Evolutionary conservation across 1,139 yeast genomes (phyloP), one percentile per base, ranked within the genome.

Genomic region (Pneumocystis murina): DNA sequence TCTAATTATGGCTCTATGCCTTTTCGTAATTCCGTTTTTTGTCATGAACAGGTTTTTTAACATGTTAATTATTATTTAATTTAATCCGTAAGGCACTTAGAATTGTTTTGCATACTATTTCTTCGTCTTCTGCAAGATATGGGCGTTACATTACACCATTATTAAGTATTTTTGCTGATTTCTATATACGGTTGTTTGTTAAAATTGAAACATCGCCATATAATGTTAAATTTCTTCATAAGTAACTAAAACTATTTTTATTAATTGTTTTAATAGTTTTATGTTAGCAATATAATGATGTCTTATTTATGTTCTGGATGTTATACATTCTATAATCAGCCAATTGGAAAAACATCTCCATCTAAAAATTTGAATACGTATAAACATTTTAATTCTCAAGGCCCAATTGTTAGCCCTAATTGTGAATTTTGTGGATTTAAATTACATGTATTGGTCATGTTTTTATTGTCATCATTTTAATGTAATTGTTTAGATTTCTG

Each of bases 1-100:
- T 90, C 97, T 0, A 79, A 87, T 40, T 92, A 92, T 72, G 98
- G 98, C n/a, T 98, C 98, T 28, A 85, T 84, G 64, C 85, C 91
- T 59, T 77, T 85, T 70, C 84, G 88, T 72, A 33, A 24, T 48
- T 80, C 84, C 55, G 97, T 88, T 71, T 84, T 91, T 54, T 86
- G 92, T 61, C 98, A 92, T 74, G 99, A 92, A 74, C 87, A 90
- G 40, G 60, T 58, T 38, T 14, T 33, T 55, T 38, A 7, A 28
- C 30, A 20, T 40, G 14, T 55, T 20, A 35, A 60, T 5, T 35
- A 12, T 54, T 20, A 40, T 20, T 35, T 12, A 10, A 54, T 54
- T 60, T 39, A 39, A 40, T 24, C 1, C 54, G 10, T 17, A 60
- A 65, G 59, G 98, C 97, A 0, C 77, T 92, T 64, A 78, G 99